These are phyloP conservation scores for Arthrobotrys iridis DNA, from an alignment of 2,329 filamentous ascomycete genomes.

Conservation along the genomic window DNA sequence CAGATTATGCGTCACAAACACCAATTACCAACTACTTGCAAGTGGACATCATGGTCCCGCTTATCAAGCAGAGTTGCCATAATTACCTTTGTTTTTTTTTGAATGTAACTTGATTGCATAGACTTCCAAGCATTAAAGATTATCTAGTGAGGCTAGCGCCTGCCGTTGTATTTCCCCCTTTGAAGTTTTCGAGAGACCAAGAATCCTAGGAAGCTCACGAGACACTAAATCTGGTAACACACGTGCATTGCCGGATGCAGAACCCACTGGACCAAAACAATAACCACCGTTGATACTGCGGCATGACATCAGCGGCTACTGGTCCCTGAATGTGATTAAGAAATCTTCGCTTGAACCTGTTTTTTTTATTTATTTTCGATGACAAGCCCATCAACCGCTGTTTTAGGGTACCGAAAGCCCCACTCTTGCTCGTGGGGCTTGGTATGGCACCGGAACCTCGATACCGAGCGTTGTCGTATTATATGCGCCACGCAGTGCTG, in stretches of 20 bases:
- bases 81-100: background rate
- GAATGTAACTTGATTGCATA: background rate
- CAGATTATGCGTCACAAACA: conserved; percentile 3
- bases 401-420: background rate
- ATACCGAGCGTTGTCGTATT: background rate
- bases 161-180: conserved; percentile 25
- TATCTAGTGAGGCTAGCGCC: background rate
- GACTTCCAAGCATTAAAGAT: background rate
- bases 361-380: conserved; percentile 35
- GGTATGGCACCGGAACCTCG: background rate
- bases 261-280: background rate
- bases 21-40: background rate
- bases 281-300: conserved; percentile 12
- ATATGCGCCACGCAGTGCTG: background rate
- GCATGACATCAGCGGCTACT: conserved; percentile 46
- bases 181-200: background rate
- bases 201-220: conserved; percentile 1
- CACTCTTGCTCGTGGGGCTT: background rate
- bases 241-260: background rate
- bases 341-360: conserved; percentile 7
- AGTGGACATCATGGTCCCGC: background rate
- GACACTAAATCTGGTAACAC: conserved; percentile 41
- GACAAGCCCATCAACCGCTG: background rate
- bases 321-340: conserved; percentile 23
- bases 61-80: background rate